These are phyloP conservation scores for Rusavskia elegans DNA, from an alignment of 495 filamentous ascomycete species.

Conservation along the genomic window DNA sequence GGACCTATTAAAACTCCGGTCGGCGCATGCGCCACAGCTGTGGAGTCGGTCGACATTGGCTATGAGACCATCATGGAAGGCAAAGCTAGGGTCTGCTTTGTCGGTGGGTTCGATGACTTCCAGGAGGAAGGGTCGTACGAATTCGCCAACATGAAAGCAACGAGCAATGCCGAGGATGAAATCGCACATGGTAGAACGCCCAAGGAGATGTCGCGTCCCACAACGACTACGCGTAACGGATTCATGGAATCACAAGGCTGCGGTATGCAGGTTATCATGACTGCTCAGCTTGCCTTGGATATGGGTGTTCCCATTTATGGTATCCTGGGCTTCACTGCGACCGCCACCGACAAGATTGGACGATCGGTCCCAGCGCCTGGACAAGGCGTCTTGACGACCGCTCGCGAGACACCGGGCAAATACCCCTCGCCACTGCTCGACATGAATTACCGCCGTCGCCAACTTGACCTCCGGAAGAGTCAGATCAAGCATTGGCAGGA, in stretches of 20 bases:
- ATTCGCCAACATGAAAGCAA: constrained; percentile 99
- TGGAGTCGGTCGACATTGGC: constrained; percentile 94
- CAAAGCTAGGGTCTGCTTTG: constrained; percentile 91
- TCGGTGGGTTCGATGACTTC: constrained; percentile 98
- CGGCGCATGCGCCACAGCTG: constrained; percentile 90
- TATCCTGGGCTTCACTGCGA: constrained; percentile 83
- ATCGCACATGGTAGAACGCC: constrained; percentile 91
- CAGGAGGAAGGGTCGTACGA: constrained; percentile 98
- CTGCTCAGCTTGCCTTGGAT: constrained; percentile 81
- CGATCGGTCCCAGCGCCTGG: constrained; percentile 93
- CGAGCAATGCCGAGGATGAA: constrained; percentile 91
- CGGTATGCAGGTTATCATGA: constrained; percentile 98
- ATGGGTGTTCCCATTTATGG: constrained; percentile 99
- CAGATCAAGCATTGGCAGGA: constrained; percentile 95
- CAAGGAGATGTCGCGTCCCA: constrained; percentile 92
- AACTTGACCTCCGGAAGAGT: constrained; percentile 79
- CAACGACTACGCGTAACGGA: constrained; percentile 87
- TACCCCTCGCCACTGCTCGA: constrained; percentile 91
- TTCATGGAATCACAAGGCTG: constrained; percentile 99
- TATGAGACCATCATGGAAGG: constrained; percentile 96
- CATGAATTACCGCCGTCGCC: constrained; percentile 89
- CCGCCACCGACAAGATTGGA: constrained; percentile 98
- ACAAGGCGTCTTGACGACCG: constrained; percentile 94
- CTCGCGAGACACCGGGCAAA: constrained; percentile 75
- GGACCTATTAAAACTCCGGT: constrained; percentile 98